Evolutionary conservation across 257 asterid genomes (phyloP), one percentile per base, ranked within the genome.

Genomic region (Asclepias syriaca): DNA sequence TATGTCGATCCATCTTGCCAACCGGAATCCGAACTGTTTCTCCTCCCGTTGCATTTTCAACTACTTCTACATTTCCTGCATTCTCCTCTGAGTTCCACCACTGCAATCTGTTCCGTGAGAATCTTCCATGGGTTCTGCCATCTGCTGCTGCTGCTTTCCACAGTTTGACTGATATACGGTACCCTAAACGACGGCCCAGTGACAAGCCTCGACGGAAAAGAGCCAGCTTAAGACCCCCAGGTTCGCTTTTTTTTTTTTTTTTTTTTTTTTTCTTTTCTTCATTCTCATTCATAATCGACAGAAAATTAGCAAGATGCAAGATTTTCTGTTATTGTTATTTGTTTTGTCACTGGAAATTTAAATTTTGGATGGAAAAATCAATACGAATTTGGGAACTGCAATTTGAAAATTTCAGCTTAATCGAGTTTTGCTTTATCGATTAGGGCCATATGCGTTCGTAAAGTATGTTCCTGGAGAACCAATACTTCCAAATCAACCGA

Each of bases 361-460:
- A 29, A 0, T 0, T 37, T 64, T 34, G 3, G 24, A 34, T 34
- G 27, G 24, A 6, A 34, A 43, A 15, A 29, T 27, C 66, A 60
- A 21, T 6, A 29, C 2, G 4, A 29, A 63, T 1, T 51, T 7
- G 22, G 29, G 13, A 43, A 19, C 39, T 56, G 60, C 56, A 56
- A 24, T 12, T 8, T 43, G 14, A 65, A 16, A 22, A 9, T 57
- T 19, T 32, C 19, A 64, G 16, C 50, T 37, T 14, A 54, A 8
- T 53, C 19, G 37, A 48, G 49, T 39, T 58, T 50, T 10, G n/a
- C 19, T 60, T 49, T 57, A 66, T 51, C 61, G 72, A 32, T 45
- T 79, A 93, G 98, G 98, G 65, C 96, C 96, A 6, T 89, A 82
- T 80, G 88, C 92, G 21, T 92, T 88, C 76, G 90, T 87, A 72